Evolutionary conservation across 2,329 filamentous ascomycete species (phyloP).

Genomic region (Xenoacremonium recifei): DNA sequence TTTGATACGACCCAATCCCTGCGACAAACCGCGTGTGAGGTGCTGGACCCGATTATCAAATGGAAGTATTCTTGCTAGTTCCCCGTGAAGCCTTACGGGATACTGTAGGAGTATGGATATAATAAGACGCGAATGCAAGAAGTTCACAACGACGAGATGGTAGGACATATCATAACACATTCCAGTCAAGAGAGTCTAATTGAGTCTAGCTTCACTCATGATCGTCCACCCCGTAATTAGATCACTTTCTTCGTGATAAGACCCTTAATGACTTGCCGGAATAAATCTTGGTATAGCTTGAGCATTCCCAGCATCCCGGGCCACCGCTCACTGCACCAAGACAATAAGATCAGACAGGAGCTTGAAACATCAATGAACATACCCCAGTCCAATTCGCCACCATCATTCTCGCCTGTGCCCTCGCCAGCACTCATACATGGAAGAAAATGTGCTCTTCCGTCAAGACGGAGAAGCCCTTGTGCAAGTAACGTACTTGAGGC

Average conservation of each 20-base stretch:
- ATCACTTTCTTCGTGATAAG: not conserved
- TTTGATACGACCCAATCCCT: too few species aligned
- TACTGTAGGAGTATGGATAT: too few species aligned
- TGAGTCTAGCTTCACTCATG: too few species aligned
- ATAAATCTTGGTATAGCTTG: slow-evolving; percentile 1
- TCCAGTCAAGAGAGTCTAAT: too few species aligned
- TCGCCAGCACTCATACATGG: not conserved
- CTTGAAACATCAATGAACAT: slow-evolving; percentile 24
- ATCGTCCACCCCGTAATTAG: too few species aligned
- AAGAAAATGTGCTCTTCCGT: not conserved
- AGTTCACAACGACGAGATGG: too few species aligned
- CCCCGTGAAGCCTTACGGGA: too few species aligned
- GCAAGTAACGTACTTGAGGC: slow-evolving; percentile 1
- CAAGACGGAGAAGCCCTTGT: not conserved
- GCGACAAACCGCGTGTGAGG: too few species aligned
- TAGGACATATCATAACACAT: too few species aligned
- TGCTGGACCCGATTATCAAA: too few species aligned
- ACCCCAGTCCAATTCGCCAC: not conserved
- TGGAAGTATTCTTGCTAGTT: too few species aligned
- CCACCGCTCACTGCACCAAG: slow-evolving; percentile 29
- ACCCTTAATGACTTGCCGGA: not conserved
- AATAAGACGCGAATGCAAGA: too few species aligned
- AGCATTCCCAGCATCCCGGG: slow-evolving; percentile 5
- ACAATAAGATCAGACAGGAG: slow-evolving; percentile 44
- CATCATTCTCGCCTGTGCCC: not conserved